Percentiles rank a stretch among this genome's conserved stretches.
These are phyloP conservation scores for Ophioceras dolichostomum DNA, from an alignment of 2,329 filamentous ascomycete genomes.

Conservation along the genomic window DNA sequence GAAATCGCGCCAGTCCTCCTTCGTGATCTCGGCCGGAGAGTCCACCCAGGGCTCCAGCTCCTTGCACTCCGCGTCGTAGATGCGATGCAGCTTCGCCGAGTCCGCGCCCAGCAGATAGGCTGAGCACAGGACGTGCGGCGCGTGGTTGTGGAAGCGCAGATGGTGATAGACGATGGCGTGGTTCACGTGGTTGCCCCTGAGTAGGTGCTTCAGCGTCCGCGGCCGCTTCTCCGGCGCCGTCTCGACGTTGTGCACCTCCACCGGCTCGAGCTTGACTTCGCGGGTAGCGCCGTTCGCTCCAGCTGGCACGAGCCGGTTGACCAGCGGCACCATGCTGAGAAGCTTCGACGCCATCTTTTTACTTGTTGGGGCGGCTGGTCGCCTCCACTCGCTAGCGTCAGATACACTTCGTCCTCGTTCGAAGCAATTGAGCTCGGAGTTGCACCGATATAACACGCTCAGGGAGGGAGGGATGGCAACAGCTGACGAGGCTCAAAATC, in stretches of 20 bases:
- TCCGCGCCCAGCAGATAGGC: slow-evolving; percentile 76
- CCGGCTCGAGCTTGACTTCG: slow-evolving; percentile 48
- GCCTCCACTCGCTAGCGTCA: no score
- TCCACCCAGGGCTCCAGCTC: slow-evolving; percentile 69
- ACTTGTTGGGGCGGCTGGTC: neutral
- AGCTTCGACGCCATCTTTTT: slow-evolving; percentile 10
- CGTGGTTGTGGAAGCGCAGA: slow-evolving; percentile 68
- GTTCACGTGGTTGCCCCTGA: slow-evolving; percentile 87
- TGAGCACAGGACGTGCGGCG: slow-evolving; percentile 69
- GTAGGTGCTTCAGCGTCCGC: slow-evolving; percentile 75
- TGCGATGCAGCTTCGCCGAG: slow-evolving; percentile 57
- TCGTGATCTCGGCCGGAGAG: slow-evolving; percentile 72
- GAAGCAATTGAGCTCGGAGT: no score
- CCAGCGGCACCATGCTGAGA: slow-evolving; percentile 16
- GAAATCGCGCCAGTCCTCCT: slow-evolving; percentile 77
- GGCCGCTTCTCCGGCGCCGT: slow-evolving; percentile 65
- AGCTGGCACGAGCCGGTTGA: slow-evolving; percentile 14
- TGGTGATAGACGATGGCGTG: slow-evolving; percentile 72
- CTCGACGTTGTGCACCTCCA: slow-evolving; percentile 70
- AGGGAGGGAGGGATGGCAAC: neutral
- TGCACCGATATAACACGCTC: neutral
- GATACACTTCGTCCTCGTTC: no score
- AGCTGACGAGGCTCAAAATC: no score
- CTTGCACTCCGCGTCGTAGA: slow-evolving; percentile 69
- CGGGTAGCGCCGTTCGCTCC: slow-evolving; percentile 12